These are phyloP conservation scores for Penicillium janthinellum DNA, from an alignment of 2,329 filamentous ascomycete genomes.

Conservation along the genomic window DNA sequence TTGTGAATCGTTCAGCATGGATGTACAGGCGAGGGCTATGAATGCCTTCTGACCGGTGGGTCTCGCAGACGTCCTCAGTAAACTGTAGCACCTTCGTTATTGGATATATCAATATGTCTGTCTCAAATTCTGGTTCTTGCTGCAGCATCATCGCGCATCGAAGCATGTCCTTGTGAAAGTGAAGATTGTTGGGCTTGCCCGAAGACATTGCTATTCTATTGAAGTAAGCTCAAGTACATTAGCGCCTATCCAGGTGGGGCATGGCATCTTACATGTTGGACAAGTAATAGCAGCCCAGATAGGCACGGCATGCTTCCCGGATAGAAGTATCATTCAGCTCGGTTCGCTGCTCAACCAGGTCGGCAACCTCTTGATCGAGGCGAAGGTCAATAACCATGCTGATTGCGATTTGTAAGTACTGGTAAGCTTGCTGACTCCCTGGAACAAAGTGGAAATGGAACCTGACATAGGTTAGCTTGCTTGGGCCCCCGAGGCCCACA, in stretches of 20 bases:
- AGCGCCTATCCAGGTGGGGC: not conserved
- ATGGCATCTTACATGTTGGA: not conserved
- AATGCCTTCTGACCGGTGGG: slow-evolving; percentile 15
- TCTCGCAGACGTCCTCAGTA: slow-evolving; percentile 20
- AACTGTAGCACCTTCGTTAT: slow-evolving; percentile 24
- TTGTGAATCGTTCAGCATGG: slow-evolving; percentile 20
- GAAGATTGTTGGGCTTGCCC: slow-evolving; percentile 17
- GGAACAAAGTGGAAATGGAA: slow-evolving; percentile 22
- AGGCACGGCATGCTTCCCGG: not conserved
- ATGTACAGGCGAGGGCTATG: slow-evolving; percentile 12
- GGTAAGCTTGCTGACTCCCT: slow-evolving; percentile 24
- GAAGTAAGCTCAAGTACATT: not conserved
- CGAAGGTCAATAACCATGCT: slow-evolving; percentile 24
- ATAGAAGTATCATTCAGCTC: slow-evolving; percentile 7
- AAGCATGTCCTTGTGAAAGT: slow-evolving; percentile 19
- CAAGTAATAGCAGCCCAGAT: not conserved
- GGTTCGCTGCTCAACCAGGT: slow-evolving; percentile 10
- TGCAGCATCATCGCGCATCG: slow-evolving; percentile 24
- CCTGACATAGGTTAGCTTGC: slow-evolving; percentile 12
- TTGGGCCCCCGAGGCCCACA: too few species aligned
- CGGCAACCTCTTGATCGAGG: slow-evolving; percentile 17
- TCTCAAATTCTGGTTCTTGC: slow-evolving; percentile 23
- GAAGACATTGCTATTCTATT: slow-evolving; percentile 18
- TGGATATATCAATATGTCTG: slow-evolving; percentile 26
- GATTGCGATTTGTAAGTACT: slow-evolving; percentile 23